Base-by-base conservation (phyloP, 2,329 filamentous ascomycete genomes). In the Cordyceps pruinosa region DNA sequence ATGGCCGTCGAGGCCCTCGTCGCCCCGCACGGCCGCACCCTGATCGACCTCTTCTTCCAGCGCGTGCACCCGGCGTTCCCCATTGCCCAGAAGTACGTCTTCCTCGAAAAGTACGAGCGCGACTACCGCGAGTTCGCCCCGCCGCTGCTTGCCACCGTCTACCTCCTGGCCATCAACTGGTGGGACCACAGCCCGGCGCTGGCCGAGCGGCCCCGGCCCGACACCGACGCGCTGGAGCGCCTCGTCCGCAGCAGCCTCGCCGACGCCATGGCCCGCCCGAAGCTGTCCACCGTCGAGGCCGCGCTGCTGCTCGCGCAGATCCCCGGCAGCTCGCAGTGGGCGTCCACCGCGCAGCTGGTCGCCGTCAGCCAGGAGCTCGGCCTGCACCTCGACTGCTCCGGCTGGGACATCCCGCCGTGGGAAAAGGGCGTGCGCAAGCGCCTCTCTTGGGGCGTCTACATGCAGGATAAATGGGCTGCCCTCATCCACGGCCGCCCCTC, bases 401-500 rank as follows among this genome's bases (percentile, higher is more conserved):
- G 79, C 53, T 96, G 92, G 92, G 89, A 89, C 60, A 93, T 96
- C 55, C 89, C 91, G 28, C 79, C 80, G 0, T 96, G 91, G 90
- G 91, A 96, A 70, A 87, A 88, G 64, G 88, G 90, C 0, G 71
- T 96, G 58, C 81, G 92, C 60, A 94, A 93, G 69, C 83, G 92
- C 49, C 81, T 96, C 42, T 90, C 90, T 1, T 96, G 92, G 91
- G 91, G 89, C 2, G 72, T 96, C 51, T 96, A 94, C 69, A 93
- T 95, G 87, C 90, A 96, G 72, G 92, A 97, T 72, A 95, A 81
- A 71, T 96, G 91, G 91, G 89, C 88, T 17, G 86, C 90, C 2
- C 77, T 96, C 21, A 86, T 94, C 25, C 89, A 95, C 66, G 90
- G 90, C 47, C 85, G 90, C 12, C 91, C 90, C 1, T 94, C 90